phyloP scores from a whole-genome alignment of 805 yeast genomes.

The Naumovozyma dairenensis region DNA sequence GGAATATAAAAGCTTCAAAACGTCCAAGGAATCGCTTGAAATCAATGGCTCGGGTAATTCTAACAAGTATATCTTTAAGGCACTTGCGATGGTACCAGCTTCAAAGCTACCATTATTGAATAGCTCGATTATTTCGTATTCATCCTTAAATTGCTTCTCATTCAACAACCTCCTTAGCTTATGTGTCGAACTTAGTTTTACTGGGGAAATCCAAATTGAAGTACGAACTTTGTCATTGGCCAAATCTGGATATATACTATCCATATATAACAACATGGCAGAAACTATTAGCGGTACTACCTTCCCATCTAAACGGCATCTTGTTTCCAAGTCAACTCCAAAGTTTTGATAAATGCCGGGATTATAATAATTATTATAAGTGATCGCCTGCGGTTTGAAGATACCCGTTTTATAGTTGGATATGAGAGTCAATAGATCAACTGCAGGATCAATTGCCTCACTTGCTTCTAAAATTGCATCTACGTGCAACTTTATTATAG shows the following conservation, averaged over 20 bases:
- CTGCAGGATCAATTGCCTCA: conserved; percentile 59
- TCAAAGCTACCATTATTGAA: conserved; percentile 28
- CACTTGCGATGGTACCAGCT: conserved; percentile 56
- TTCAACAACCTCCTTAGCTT: conserved; percentile 47
- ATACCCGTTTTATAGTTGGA: conserved; percentile 65
- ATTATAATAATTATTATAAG: conserved; percentile 74
- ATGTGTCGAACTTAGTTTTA: conserved; percentile 52
- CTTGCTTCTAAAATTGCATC: conserved; percentile 57
- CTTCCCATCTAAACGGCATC: conserved; percentile 61
- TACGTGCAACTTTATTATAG: conserved; percentile 45
- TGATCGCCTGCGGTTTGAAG: conserved; percentile 59
- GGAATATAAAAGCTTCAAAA: conserved; percentile 56
- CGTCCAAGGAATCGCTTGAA: conserved; percentile 53
- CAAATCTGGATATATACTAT: conserved; percentile 58
- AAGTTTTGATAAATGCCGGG: conserved; percentile 60
- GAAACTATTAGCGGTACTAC: conserved; percentile 63
- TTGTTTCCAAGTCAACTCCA: conserved; percentile 66
- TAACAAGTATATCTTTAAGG: conserved; percentile 60
- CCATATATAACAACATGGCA: conserved; percentile 55
- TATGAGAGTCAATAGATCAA: conserved; percentile 56
- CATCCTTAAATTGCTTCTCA: conserved; percentile 21
- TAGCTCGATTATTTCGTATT: conserved; percentile 27
- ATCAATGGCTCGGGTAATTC: conserved; percentile 75
- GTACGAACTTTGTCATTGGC: conserved; percentile 59
- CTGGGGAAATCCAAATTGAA: conserved; percentile 58